Base-by-base conservation (phyloP, 768 basidiomycete genomes). In the Kwoniella sp. region DNA sequence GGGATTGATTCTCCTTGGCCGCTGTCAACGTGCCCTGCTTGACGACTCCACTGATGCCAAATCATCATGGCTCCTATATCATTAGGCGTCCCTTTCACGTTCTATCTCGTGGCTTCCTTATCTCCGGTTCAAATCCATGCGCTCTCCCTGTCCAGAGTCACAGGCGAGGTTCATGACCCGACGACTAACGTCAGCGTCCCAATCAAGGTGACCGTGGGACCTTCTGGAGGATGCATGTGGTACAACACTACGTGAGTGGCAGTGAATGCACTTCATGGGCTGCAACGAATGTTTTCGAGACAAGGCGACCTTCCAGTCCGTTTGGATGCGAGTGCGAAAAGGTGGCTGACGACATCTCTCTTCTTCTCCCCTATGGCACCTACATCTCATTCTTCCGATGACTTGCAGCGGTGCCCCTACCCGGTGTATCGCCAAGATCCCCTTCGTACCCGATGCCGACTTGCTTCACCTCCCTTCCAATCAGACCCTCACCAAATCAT, bases 211-310 rank as follows among this genome's bases (percentile, higher is more conserved):
- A 53, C 34, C 20, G 60, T 55, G n/a, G 60, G 60, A 54, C 60
- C 60, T 2, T 25, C 30, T 7, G 60, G 60, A 11, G 60, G 60
- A 15, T 61, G 60, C 13, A 37, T 61, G 13, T 61, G 51, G 52
- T 61, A 37, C 2, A 61, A 61, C 38, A 29, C 52, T 20, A 61
- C 60, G 60, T 61, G 7, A 25, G 60, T 53, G 26, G n/a, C n/a
- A n/a, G n/a, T n/a, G n/a, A n/a, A n/a, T n/a, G n/a, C n/a, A n/a
- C n/a, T n/a, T n/a, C n/a, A n/a, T 20, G 13, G 29, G 17, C 15
- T 41, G 28, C 4, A n/a, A n/a, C n/a, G n/a, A n/a, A n/a, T n/a
- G 13, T 55, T 4, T 4, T 2, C 4, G 4, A 13, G 7, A 22
- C 38, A 17, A 55, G n/a, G 7, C 13, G 22, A 3, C 55, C n/a